These are phyloP conservation scores for Epithemia pelagica DNA, from an alignment of 108 stramenopile species.

Conservation along the genomic window DNA sequence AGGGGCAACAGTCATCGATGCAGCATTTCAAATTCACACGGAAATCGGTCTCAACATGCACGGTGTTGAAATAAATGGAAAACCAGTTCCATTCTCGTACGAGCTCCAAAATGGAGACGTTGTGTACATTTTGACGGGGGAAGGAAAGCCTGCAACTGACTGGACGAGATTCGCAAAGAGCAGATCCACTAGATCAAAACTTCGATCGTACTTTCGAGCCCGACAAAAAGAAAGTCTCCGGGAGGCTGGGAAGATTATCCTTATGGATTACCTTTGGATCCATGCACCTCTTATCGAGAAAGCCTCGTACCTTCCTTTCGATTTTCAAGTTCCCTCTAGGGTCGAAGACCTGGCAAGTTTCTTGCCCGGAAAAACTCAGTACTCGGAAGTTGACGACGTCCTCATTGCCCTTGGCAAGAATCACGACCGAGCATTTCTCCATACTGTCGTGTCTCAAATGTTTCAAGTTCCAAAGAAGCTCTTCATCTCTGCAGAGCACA, in stretches of 20 bases:
- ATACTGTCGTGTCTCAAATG: conserved; percentile 59
- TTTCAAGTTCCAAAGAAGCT: conserved; percentile 59
- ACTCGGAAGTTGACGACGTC: conserved; percentile 54
- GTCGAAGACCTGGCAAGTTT: conserved; percentile 42
- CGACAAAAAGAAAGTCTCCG: conserved; percentile 64
- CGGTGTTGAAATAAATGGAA: conserved; percentile 84
- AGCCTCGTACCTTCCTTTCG: conserved; percentile 42
- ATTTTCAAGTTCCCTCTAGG: conserved; percentile 46
- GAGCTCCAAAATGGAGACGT: conserved; percentile 88
- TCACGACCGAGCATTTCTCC: conserved; percentile 51
- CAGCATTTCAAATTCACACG: conserved; percentile 87
- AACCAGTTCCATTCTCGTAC: conserved; percentile 70
- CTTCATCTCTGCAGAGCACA: conserved; percentile 40
- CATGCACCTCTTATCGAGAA: conserved; percentile 54
- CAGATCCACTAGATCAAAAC: conserved; percentile 76
- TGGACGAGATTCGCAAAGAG: conserved; percentile 85
- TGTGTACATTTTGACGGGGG: conserved; percentile 78
- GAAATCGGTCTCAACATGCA: conserved; percentile 87
- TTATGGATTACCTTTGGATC: conserved; percentile 67
- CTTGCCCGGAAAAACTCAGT: conserved; percentile 57
- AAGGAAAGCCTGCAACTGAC: conserved; percentile 58
- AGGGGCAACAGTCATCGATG: conserved; percentile 86
- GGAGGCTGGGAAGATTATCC: conserved; percentile 64
- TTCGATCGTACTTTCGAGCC: conserved; percentile 71
- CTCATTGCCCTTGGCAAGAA: conserved; percentile 61